These are phyloP conservation scores for Tricholoma sp. DNA, from an alignment of 768 basidiomycete genomes.

Conservation along the genomic window DNA sequence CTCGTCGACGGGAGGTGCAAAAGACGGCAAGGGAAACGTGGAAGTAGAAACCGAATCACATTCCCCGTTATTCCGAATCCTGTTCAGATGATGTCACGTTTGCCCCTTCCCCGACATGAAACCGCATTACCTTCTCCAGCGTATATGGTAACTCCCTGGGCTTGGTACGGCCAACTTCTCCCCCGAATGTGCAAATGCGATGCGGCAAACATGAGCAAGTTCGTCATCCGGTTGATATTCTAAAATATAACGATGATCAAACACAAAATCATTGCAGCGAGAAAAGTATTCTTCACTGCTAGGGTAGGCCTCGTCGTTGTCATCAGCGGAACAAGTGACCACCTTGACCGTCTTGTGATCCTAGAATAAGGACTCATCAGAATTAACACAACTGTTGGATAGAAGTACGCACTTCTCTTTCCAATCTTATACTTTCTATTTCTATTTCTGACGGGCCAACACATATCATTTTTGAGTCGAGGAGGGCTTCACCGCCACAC, in stretches of 20 bases:
- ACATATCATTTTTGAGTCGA: constrained; percentile 48
- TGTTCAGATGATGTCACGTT: constrained; percentile 17
- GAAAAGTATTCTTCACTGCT: constrained; percentile 32
- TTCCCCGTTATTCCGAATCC: constrained; percentile 41
- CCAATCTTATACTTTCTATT: constrained; percentile 44
- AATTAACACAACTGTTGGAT: neutral
- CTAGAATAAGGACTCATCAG: constrained; percentile 20
- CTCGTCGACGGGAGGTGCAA: constrained; percentile 55
- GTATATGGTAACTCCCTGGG: constrained; percentile 55
- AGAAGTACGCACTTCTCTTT: constrained; percentile 38
- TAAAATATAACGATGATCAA: constrained; percentile 17
- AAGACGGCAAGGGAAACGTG: constrained; percentile 51
- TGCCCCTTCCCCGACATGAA: constrained; percentile 2
- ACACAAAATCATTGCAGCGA: neutral
- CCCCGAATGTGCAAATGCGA: constrained; percentile 41
- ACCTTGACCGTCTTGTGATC: constrained; percentile 42
- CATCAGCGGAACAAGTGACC: constrained; percentile 48
- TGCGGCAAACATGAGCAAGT: constrained; percentile 50
- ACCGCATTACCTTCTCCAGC: constrained; percentile 56
- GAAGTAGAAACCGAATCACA: constrained; percentile 44
- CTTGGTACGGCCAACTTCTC: constrained; percentile 32
- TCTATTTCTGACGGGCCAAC: constrained; percentile 51
- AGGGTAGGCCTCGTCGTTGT: constrained; percentile 38
- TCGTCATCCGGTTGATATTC: constrained; percentile 65
- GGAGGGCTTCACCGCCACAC: constrained; percentile 50